Base-by-base conservation (phyloP, 2,329 filamentous ascomycete genomes). In the Periglandula ipomoeae region DNA sequence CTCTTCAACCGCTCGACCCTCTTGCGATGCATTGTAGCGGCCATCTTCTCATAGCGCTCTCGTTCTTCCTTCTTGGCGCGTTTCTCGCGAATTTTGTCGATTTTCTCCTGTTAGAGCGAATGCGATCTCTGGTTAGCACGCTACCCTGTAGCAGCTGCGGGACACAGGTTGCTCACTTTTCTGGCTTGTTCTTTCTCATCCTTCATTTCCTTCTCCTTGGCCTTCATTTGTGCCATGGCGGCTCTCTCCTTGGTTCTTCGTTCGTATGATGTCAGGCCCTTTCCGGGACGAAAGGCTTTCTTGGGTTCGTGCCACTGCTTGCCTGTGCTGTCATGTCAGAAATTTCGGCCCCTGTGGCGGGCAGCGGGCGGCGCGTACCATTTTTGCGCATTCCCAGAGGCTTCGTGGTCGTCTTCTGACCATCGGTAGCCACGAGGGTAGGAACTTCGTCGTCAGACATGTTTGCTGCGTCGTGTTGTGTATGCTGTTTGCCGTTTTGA, bases 11-110 rank as follows among this genome's bases (percentile, higher is more conserved):
- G 81, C 70, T 98, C 93, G 11, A 97, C 85, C 53, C 90, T 79
- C 77, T 95, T 97, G 69, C 81, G 82, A 72, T 97, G 91, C 93
- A 98, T 97, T 74, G 93, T 97, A 71, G 89, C 88, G 19, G 89
- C 91, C 81, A 98, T 81, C 74, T 90, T 88, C 67, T 89, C 88
- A 64, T 91, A 97, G 57, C 91, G 77, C 61, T 90, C 89, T 68
- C 86, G 89, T 74, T 97, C 93, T 60, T 89, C 90, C 76, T 96
- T 97, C 46, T 84, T 87, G 19, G 82, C 85, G 57, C 88, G 80
- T 68, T 85, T 90, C 55, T 95, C 89, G 61, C 86, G 90, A 63
- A 97, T 87, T 10, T 78, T 78, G 61, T 90, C 79, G 48, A 93
- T 81, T 57, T 83, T 82, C 62, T 79, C 76, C 87, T 95, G 5